Conservation (phyloP, 2,329 filamentous ascomycete genomes). For the Ilyonectria sp. region DNA sequence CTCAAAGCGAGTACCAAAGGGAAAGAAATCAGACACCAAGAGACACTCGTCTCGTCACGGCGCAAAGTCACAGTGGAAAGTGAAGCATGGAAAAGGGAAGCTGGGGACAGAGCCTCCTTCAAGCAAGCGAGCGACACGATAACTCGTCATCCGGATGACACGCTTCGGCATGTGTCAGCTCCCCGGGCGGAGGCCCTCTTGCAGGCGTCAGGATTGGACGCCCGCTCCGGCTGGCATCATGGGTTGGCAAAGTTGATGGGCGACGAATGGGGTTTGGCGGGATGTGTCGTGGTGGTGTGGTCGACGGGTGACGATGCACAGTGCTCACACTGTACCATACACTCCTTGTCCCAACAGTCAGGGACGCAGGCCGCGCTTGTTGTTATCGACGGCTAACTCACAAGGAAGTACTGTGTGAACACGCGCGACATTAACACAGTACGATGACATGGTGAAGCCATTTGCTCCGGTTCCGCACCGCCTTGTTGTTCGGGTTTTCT, state of each 20-base stretch:
- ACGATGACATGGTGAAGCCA: background rate
- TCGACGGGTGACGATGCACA: constrained; percentile 5
- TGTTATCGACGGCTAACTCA: background rate
- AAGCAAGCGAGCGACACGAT: constrained; percentile 4
- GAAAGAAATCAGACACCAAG: constrained; percentile 3
- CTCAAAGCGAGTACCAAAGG: background rate
- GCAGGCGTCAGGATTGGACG: constrained; percentile 23
- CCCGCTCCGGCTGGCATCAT: constrained; percentile 20
- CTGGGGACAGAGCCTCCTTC: constrained; percentile 17
- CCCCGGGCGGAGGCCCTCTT: constrained; percentile 13
- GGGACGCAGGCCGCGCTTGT: too few species aligned
- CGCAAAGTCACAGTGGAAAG: constrained; percentile 16
- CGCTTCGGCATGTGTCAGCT: constrained; percentile 27
- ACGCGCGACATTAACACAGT: background rate
- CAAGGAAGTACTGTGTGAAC: background rate
- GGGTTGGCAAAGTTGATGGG: constrained; percentile 5
- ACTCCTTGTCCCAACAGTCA: background rate
- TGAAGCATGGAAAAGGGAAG: constrained; percentile 6
- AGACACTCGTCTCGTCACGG: constrained; percentile 12
- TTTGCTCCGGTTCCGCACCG: background rate
- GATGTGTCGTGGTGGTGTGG: constrained; percentile 26
- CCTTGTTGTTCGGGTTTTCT: constrained; percentile 41
- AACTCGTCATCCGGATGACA: constrained; percentile 30
- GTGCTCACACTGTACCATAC: constrained; percentile 18
- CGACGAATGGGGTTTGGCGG: constrained; percentile 26